Evolutionary conservation across 1,139 yeast species (phyloP).

Genomic region (Scheffersomyces quercinus): DNA sequence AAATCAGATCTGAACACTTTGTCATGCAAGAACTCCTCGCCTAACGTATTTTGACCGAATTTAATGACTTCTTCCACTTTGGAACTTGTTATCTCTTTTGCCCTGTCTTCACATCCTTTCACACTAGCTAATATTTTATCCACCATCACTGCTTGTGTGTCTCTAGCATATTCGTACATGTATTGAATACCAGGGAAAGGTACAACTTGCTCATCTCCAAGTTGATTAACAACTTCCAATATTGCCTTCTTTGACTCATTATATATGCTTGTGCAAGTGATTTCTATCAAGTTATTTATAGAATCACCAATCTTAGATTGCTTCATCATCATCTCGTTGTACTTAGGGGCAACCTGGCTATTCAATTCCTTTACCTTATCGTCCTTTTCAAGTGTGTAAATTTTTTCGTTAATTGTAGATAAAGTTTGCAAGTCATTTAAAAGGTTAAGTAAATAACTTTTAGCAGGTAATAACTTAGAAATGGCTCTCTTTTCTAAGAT

Average conservation of each 20-base stretch:
- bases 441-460: slow-evolving; percentile 72
- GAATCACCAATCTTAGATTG: slow-evolving; percentile 58
- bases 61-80: slow-evolving; percentile 63
- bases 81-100: slow-evolving; percentile 58
- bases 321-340: slow-evolving; percentile 52
- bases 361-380: slow-evolving; percentile 49
- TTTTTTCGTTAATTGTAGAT: slow-evolving; percentile 59
- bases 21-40: slow-evolving; percentile 60
- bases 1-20: slow-evolving; percentile 73
- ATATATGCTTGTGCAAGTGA: slow-evolving; percentile 58
- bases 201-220: slow-evolving; percentile 60
- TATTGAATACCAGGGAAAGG: slow-evolving; percentile 64
- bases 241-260: slow-evolving; percentile 60
- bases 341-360: slow-evolving; percentile 59
- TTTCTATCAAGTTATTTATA: slow-evolving; percentile 65
- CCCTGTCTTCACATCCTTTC: slow-evolving; percentile 61
- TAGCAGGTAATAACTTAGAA: slow-evolving; percentile 91
- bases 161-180: slow-evolving; percentile 68
- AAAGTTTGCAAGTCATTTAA: slow-evolving; percentile 64
- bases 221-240: slow-evolving; percentile 49
- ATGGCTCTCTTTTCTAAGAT: slow-evolving; percentile 85
- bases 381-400: slow-evolving; percentile 51
- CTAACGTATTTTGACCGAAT: slow-evolving; percentile 61
- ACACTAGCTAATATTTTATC: slow-evolving; percentile 67
- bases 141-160: slow-evolving; percentile 69